Conservation (phyloP, 2,329 filamentous ascomycete species). For the Colletotrichum sp. region DNA sequence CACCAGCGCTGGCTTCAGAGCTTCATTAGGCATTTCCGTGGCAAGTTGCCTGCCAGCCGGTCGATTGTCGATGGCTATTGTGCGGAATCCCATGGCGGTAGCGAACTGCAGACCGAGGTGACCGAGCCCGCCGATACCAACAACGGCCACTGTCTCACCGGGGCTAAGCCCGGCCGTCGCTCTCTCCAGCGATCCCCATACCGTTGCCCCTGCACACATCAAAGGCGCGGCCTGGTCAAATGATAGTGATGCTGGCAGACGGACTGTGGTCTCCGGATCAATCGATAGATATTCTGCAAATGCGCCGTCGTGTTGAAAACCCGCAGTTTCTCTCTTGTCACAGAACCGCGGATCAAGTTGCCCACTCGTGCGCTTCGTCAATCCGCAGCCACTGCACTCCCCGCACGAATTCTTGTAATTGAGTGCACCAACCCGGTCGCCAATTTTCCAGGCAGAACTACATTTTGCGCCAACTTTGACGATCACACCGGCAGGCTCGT, state of each 20-base stretch:
- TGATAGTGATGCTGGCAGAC: slow-evolving; percentile 28
- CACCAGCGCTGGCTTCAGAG: slow-evolving; percentile 29
- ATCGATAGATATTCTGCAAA: slow-evolving; percentile 38
- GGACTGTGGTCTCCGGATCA: slow-evolving; percentile 32
- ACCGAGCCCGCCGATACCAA: slow-evolving; percentile 40
- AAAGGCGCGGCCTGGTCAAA: slow-evolving; percentile 40
- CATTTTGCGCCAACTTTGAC: slow-evolving; percentile 29
- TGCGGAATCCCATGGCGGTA: slow-evolving; percentile 38
- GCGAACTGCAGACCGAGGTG: slow-evolving; percentile 39
- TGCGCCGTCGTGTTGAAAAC: slow-evolving; percentile 37
- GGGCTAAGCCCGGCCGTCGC: slow-evolving; percentile 27
- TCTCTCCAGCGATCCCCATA: slow-evolving; percentile 36
- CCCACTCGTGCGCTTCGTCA: slow-evolving; percentile 17
- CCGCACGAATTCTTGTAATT: slow-evolving; percentile 38
- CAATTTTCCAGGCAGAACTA: slow-evolving; percentile 28
- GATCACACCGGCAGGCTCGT: slow-evolving; percentile 39
- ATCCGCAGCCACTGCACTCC: slow-evolving; percentile 30
- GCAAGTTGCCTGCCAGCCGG: slow-evolving; percentile 31
- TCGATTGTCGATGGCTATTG: slow-evolving; percentile 38
- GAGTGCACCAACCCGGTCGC: slow-evolving; percentile 38
- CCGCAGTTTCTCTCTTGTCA: slow-evolving; percentile 33
- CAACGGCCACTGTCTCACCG: slow-evolving; percentile 31
- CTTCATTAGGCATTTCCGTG: slow-evolving; percentile 23
- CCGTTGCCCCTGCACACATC: slow-evolving; percentile 40
- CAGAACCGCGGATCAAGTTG: slow-evolving; percentile 34